Percentiles rank a stretch among this genome's conserved stretches.
Conservation (phyloP, 495 filamentous ascomycete genomes). For the Echria macrotheca region DNA sequence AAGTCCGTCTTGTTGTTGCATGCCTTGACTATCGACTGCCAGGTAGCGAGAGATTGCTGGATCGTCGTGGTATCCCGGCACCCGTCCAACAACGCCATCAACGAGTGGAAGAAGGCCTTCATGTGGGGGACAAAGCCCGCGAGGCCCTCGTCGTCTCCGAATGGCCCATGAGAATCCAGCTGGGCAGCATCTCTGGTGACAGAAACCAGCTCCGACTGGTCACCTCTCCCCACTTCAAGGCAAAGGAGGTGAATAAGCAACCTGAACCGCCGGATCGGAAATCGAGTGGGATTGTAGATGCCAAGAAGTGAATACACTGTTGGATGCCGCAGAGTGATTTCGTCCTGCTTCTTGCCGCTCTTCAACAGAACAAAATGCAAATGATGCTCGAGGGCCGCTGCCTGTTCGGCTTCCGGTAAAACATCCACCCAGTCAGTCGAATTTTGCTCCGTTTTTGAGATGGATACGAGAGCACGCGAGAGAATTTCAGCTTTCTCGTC, state of each 20-base stretch:
- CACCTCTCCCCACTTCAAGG: slow-evolving; percentile 29
- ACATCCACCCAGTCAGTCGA: slow-evolving; percentile 41
- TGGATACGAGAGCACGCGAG: slow-evolving; percentile 39
- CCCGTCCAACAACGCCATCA: slow-evolving; percentile 49
- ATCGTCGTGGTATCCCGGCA: slow-evolving; percentile 45
- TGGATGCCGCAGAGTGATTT: slow-evolving; percentile 30
- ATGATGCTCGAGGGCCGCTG: slow-evolving; percentile 45
- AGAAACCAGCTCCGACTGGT: slow-evolving; percentile 24
- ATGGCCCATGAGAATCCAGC: slow-evolving; percentile 23
- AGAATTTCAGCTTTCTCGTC: slow-evolving; percentile 36
- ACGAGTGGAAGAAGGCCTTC: slow-evolving; percentile 47
- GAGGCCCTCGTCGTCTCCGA: slow-evolving; percentile 53
- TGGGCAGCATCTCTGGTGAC: slow-evolving; percentile 36
- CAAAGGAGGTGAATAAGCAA: slow-evolving; percentile 34
- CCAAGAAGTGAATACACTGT: slow-evolving; percentile 35
- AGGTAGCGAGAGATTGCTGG: slow-evolving; percentile 41
- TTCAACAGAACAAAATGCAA: slow-evolving; percentile 36
- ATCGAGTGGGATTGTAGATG: slow-evolving; percentile 36
- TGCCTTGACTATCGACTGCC: slow-evolving; percentile 47
- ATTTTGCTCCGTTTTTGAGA: slow-evolving; percentile 42
- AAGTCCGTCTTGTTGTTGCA: slow-evolving; percentile 49
- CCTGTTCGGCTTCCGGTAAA: slow-evolving; percentile 39
- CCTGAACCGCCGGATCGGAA: slow-evolving; percentile 41
- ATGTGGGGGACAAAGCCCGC: slow-evolving; percentile 52
- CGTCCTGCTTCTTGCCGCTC: slow-evolving; percentile 20